Conservation (phyloP, 352 stramenopile genomes). For the Pythium phragmiticola region DNA sequence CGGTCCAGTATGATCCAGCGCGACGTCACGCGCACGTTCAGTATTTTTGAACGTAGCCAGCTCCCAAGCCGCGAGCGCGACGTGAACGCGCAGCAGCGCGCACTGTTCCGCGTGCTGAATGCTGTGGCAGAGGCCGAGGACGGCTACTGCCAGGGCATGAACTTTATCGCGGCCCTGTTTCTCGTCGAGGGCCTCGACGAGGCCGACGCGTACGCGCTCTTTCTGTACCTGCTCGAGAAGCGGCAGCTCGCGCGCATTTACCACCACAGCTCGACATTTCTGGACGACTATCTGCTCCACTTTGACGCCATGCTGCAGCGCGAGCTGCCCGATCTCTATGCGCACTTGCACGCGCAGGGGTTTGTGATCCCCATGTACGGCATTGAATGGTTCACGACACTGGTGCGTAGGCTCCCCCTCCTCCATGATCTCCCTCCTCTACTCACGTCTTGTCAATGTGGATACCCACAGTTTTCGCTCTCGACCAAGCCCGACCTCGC, state of each 20-base stretch:
- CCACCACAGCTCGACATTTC: slow-evolving; percentile 77
- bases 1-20: slow-evolving; percentile 70
- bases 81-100: slow-evolving; percentile 52
- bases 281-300: slow-evolving; percentile 83
- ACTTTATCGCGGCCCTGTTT: slow-evolving; percentile 87
- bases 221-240: slow-evolving; percentile 81
- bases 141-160: slow-evolving; percentile 88
- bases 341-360: slow-evolving; percentile 58
- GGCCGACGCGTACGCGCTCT: slow-evolving; percentile 77
- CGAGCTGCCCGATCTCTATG: slow-evolving; percentile 64
- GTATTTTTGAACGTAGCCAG: slow-evolving; percentile 71
- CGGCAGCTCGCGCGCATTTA: slow-evolving; percentile 80
- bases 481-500: slow-evolving; percentile 81
- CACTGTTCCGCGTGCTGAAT: slow-evolving; percentile 79
- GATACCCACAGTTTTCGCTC: slow-evolving; percentile 56
- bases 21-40: slow-evolving; percentile 85
- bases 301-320: slow-evolving; percentile 75
- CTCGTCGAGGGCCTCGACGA: slow-evolving; percentile 80
- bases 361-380: slow-evolving; percentile 83
- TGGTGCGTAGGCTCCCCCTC: slow-evolving; percentile 32
- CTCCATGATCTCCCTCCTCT: background rate
- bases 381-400: slow-evolving; percentile 88
- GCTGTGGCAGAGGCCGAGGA: slow-evolving; percentile 75
- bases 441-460: background rate
- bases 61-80: slow-evolving; percentile 33